These are phyloP conservation scores for Casaregolazyma lundiana DNA, from an alignment of 1,139 yeast genomes.

Conservation along the genomic window DNA sequence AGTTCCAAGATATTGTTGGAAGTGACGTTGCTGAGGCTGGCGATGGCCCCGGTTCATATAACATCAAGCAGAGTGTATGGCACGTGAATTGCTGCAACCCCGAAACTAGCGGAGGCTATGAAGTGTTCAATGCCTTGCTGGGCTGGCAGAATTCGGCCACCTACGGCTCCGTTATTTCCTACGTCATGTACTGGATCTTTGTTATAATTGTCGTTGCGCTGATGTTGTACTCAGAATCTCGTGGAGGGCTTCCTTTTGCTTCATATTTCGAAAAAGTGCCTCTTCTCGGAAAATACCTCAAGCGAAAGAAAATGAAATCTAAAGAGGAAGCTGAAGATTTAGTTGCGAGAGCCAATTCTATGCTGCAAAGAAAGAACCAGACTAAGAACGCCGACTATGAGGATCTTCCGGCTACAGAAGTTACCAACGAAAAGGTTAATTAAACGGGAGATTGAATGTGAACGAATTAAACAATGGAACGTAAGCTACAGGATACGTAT, in stretches of 20 bases:
- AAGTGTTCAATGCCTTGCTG: slow-evolving; percentile 76
- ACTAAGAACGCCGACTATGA: slow-evolving; percentile 15
- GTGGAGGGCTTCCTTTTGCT: slow-evolving; percentile 53
- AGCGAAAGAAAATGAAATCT: slow-evolving; percentile 11
- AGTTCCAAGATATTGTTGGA: slow-evolving; percentile 61
- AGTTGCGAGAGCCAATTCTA: slow-evolving; percentile 9
- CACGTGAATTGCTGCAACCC: slow-evolving; percentile 96
- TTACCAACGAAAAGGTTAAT: background rate
- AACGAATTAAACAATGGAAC: too few species aligned
- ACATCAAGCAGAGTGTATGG: slow-evolving; percentile 73
- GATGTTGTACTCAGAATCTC: slow-evolving; percentile 69
- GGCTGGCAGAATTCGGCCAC: slow-evolving; percentile 96
- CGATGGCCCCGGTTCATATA: slow-evolving; percentile 88
- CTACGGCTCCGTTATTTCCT: slow-evolving; percentile 77
- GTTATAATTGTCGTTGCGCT: slow-evolving; percentile 50
- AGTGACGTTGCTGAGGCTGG: slow-evolving; percentile 89
- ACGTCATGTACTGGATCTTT: slow-evolving; percentile 79
- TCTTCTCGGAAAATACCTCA: background rate
- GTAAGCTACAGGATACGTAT: too few species aligned
- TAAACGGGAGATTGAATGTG: background rate
- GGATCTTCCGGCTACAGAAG: slow-evolving; percentile 13
- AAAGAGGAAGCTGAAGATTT: background rate
- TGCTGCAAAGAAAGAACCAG: background rate
- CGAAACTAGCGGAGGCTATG: slow-evolving; percentile 85
- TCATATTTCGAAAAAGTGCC: slow-evolving; percentile 15